A percentile compares a stretch with the other conserved stretches of the same genome.
Conservation (phyloP, 2,329 filamentous ascomycete genomes). For the Trichophyton benhamiae region DNA sequence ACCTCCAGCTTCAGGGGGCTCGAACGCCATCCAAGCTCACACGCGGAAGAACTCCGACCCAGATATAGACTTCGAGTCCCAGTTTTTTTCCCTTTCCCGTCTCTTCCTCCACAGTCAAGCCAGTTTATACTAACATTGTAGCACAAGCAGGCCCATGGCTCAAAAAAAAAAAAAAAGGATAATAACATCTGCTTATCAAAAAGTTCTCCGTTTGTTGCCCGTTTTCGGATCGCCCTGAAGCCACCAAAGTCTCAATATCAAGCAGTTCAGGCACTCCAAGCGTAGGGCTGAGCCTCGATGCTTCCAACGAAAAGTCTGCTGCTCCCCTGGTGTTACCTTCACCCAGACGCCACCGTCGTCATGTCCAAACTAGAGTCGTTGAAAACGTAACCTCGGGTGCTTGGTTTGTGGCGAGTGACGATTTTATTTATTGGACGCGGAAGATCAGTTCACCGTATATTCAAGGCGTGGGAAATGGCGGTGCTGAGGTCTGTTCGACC, state of each 20-base stretch:
- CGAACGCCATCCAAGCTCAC: no score
- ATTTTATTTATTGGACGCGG: no score
- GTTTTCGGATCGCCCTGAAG: background rate
- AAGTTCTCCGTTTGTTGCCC: background rate
- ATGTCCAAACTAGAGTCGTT: background rate
- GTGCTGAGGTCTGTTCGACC: no score
- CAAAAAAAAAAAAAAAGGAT: no score
- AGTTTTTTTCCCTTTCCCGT: no score
- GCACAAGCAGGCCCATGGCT: background rate
- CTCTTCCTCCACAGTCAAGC: no score
- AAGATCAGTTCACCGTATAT: background rate
- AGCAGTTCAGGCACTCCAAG: background rate
- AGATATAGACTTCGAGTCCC: background rate
- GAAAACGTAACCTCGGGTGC: no score
- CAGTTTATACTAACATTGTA: background rate
- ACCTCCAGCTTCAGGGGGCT: no score
- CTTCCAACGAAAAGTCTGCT: background rate
- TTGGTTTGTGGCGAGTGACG: no score
- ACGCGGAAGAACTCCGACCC: background rate
- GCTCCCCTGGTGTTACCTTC: background rate
- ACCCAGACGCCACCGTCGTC: background rate
- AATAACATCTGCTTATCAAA: background rate
- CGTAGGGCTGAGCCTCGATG: background rate
- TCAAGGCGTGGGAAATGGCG: background rate
- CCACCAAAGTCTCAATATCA: background rate